Base-by-base conservation (phyloP, 2,329 filamentous ascomycete species). In the Botrytis tulipae region DNA sequence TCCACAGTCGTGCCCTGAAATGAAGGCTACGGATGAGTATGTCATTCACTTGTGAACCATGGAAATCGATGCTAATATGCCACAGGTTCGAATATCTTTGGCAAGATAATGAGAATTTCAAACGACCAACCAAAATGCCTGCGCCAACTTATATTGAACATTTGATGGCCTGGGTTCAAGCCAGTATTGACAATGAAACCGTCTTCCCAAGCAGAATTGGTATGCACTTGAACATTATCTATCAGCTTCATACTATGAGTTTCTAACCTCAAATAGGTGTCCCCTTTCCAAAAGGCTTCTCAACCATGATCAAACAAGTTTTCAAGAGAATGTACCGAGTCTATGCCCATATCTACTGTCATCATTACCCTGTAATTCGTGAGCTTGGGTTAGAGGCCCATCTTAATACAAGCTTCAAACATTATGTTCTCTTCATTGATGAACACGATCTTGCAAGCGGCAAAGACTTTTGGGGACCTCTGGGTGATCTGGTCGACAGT, bases 21-120 rank as follows among this genome's bases (percentile, higher is more conserved):
- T 99, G 96, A 99, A 99, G 84, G 96, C 96, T n/a, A 99, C 96
- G 16, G 97, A 99, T 84, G 96, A 99, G 92, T 96, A 87, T 77
- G 89, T 77, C 6, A 40, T n/a, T 32, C 32, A 20, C 22, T 69
- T 20, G 5, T n/a, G 51, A 48, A 48, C 12, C 18, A 22, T 12
- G 72, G 59, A 73, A 37, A 72, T 8, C 16, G 60, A 63, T 75
- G 12, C 67, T 70, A 37, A 66, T n/a, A 71, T 72, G 67, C 62
- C 65, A 67, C 74, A 95, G 93, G 81, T 99, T 98, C 83, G 96
- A 99, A 83, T 99, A 99, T 83, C 91, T 99, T 77, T 99, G 96
- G 96, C 96, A 99, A 85, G 95, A 99, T 83, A 93, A 88, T 75
- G 94, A 97, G 80, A 92, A 93, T 82, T 99, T 91, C 87, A 97